Base-by-base conservation (phyloP, 768 basidiomycete species). In the Tricholoma sp. region DNA sequence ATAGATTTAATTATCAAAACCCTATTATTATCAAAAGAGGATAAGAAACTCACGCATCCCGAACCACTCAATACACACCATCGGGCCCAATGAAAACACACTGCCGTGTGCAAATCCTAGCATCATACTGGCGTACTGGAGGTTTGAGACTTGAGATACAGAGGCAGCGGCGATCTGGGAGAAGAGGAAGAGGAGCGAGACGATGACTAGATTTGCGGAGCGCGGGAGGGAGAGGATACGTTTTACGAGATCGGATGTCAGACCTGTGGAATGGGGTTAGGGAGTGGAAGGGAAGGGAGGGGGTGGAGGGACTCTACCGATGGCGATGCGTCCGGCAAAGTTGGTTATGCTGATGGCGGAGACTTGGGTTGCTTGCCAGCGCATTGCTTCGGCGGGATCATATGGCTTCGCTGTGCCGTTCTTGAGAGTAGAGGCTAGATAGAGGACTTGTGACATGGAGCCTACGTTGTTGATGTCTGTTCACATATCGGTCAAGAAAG, bases 51-150 rank as follows among this genome's bases (percentile, higher is more conserved):
- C 63, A 90, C 90, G 75, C 64, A 95, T 75, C 6, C 93, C 93
- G 61, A 94, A 95, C 91, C 90, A 94, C 61, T 95, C 94, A 24
- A 94, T 78, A 52, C 82, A 77, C 31, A 95, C 76, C n/a, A 86
- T 84, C 0, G 91, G 89, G 64, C 81, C 78, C 42, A 89, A 72
- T 2, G 87, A 88, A 66, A 91, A 93, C 53, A 74, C 70, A 50
- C 82, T 78, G 3, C 92, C 92, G 61, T 94, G 88, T 0, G 85
- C 83, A 5, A 87, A 67, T 0, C 89, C 90, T 0, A 91, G 69
- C 18, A 76, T 60, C 2, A 59, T 57, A 57, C 68, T 70, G 2
- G 83, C 80, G 10, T 92, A 95, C 2, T 96, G 76, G 47, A 79
- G 64, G 18, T 74, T 65, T 20, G 17, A 4, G 20, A 92, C 80